These are phyloP conservation scores for Podila epigama DNA, from an alignment of 192 early-diverging fungal genomes.

Conservation along the genomic window DNA sequence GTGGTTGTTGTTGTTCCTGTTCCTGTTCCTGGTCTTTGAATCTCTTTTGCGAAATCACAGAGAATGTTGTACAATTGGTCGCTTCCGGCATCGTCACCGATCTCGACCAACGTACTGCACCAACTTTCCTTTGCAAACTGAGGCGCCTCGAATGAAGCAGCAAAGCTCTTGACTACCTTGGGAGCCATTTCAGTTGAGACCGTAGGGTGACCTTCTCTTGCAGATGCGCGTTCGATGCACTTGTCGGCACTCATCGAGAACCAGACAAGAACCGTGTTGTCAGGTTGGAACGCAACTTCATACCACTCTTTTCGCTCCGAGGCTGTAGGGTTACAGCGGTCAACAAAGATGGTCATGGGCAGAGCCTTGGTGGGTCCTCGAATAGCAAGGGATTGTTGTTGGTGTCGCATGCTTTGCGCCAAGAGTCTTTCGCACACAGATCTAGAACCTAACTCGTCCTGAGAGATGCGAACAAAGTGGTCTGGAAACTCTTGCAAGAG, in stretches of 20 bases:
- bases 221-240: constrained; percentile 29
- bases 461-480: constrained; percentile 45
- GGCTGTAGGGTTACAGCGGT: constrained; percentile 38
- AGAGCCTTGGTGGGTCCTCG: constrained; percentile 43
- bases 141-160: constrained; percentile 34
- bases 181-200: constrained; percentile 19
- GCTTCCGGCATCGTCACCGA: constrained; percentile 40
- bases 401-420: constrained; percentile 46
- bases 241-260: constrained; percentile 24
- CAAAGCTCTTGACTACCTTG: constrained; percentile 41
- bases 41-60: constrained; percentile 23
- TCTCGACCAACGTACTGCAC: constrained; percentile 39
- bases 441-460: constrained; percentile 40
- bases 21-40: constrained; percentile 3
- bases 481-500: constrained; percentile 34
- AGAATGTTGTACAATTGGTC: constrained; percentile 19
- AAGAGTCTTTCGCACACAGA: constrained; percentile 39
- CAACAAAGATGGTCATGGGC: constrained; percentile 41
- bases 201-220: constrained; percentile 39
- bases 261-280: constrained; percentile 32
- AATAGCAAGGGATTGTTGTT: constrained; percentile 26
- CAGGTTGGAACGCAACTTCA: constrained; percentile 46
- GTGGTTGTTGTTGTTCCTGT: not conserved
- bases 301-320: constrained; percentile 45
- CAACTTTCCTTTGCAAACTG: constrained; percentile 39